Base-by-base conservation (phyloP, 1,139 yeast species). In the Hansenula anomala region DNA sequence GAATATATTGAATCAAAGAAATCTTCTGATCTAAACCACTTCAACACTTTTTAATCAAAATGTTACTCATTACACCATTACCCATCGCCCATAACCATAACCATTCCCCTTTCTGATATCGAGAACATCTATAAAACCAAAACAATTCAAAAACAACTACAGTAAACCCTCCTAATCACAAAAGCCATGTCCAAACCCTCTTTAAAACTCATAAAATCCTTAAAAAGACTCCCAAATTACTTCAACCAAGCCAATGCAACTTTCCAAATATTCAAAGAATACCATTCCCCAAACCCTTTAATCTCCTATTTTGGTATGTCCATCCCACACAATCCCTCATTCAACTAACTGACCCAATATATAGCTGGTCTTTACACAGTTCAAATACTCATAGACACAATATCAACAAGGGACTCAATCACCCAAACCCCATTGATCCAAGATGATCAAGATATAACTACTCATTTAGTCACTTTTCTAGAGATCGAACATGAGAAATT, bases 301-400 rank as follows among this genome's bases (percentile, higher is more conserved):
- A 19, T 33, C 4, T 33, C 36, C 2, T 33, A 33, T 15, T 33
- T 26, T 26, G 36, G 36, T 33, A 19, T 9, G 36, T 26, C n/a
- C n/a, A n/a, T n/a, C n/a, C n/a, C n/a, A n/a, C n/a, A n/a, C n/a
- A n/a, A n/a, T n/a, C n/a, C n/a, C n/a, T n/a, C n/a, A n/a, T n/a
- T n/a, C n/a, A n/a, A n/a, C n/a, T n/a, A n/a, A n/a, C 16, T 11
- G 11, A 16, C 6, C 9, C 14, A 15, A 6, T 4, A 20, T 4
- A 18, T 19, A 33, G 36, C 36, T 26, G 36, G 36, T 19, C 14
- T 33, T 6, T 26, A 18, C 10, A 19, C 36, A 6, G 36, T 26
- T 3, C 36, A 33, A 19, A 27, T 33, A 9, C 25, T 33, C 5
- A 33, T 33, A 3, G 36, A 33, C 12, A 14, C 26, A 3, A 19